Evolutionary conservation across 768 basidiomycete species (phyloP).

Genomic region (Macrolepiota albuminosa): DNA sequence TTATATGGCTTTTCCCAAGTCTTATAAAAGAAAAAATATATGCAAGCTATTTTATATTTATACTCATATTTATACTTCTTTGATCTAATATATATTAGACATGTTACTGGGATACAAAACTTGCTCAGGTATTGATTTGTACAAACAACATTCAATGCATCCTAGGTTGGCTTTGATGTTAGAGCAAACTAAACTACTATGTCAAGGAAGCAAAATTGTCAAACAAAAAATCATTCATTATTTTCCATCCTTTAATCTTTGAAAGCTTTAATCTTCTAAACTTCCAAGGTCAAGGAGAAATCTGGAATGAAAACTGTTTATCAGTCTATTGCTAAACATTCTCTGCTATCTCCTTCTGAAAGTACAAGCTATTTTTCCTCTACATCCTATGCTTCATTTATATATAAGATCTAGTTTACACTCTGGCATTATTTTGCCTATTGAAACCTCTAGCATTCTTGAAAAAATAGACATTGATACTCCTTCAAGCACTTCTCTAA

Average conservation of each 20-base stretch:
- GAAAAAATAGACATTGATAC: background rate
- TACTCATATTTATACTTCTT: background rate
- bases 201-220: background rate
- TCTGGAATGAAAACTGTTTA: background rate
- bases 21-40: background rate
- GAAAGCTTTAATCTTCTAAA: background rate
- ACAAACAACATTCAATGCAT: background rate
- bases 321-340: background rate
- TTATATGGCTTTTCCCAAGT: too few species aligned
- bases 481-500: background rate
- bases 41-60: background rate
- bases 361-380: background rate
- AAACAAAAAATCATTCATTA: background rate
- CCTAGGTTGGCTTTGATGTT: background rate
- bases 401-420: background rate
- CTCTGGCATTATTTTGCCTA: background rate
- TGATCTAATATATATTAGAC: background rate
- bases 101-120: background rate
- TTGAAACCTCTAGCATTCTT: background rate
- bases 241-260: background rate
- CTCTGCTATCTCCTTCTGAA: background rate
- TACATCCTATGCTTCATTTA: background rate
- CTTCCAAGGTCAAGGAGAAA: too few species aligned
- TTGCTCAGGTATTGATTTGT: background rate
- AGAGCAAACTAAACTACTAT: background rate